Evolutionary conservation across 2,329 filamentous ascomycete species (phyloP).

Genomic region (Grosmannia serpens): DNA sequence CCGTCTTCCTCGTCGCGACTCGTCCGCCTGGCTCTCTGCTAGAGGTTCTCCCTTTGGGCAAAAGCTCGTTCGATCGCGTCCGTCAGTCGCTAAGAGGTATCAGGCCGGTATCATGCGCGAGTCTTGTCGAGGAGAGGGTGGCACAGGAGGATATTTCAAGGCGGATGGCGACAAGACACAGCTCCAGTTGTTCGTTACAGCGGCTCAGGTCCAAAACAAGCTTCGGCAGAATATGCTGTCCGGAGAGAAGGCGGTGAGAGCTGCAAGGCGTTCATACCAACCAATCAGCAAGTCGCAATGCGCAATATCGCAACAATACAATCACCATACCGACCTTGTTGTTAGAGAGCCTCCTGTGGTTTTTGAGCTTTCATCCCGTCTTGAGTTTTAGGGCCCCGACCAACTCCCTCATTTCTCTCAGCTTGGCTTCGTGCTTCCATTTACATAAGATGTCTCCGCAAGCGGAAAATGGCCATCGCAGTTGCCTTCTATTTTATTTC

Average conservation of each 20-base stretch:
- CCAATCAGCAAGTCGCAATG: constrained; percentile 1
- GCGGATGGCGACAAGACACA: not conserved
- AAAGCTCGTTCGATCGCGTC: not conserved
- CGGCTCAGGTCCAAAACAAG: constrained; percentile 1
- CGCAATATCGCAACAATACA: not conserved
- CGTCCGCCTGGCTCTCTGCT: not conserved
- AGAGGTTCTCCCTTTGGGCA: not conserved
- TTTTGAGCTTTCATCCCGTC: not conserved
- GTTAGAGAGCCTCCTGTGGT: too few species aligned
- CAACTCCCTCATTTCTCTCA: not conserved
- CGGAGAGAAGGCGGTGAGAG: constrained; percentile 8
- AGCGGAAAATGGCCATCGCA: not conserved
- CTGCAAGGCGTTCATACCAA: not conserved
- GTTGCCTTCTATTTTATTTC: not conserved
- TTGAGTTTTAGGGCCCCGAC: not conserved
- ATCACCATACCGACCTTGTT: not conserved
- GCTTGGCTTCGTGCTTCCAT: not conserved
- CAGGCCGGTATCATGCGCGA: not conserved
- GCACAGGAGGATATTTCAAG: not conserved
- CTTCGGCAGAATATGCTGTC: constrained; percentile 5
- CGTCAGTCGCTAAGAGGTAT: not conserved
- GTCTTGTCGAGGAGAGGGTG: not conserved
- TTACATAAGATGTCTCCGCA: not conserved
- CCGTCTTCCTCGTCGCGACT: not conserved
- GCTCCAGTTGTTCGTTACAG: not conserved